Evolutionary conservation across 768 basidiomycete species (phyloP).

Genomic region (Termitomyces sp.): DNA sequence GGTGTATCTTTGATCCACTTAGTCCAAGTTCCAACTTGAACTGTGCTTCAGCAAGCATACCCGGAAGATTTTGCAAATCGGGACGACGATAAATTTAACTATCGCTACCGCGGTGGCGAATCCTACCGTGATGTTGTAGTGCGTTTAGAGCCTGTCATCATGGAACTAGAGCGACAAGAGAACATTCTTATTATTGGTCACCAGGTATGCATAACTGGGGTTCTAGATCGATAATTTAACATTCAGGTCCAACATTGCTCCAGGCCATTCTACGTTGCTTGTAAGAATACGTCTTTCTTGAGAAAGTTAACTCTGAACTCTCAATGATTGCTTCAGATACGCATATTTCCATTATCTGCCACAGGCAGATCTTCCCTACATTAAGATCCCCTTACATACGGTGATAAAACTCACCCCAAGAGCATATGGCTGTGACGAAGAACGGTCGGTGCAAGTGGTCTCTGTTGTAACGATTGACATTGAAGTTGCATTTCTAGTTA

Average conservation of each 20-base stretch:
- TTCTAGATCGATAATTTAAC: background rate
- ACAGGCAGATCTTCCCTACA: conserved; percentile 93
- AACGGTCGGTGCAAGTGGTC: conserved; percentile 51
- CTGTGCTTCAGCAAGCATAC: conserved; percentile 65
- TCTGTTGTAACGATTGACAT: background rate
- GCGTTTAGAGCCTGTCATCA: conserved; percentile 94
- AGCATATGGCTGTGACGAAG: conserved; percentile 98
- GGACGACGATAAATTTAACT: conserved; percentile 99
- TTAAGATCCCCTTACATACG: conserved; percentile 96
- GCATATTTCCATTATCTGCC: conserved; percentile 94
- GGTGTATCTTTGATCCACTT: conserved; percentile 7
- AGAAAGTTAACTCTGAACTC: conserved; percentile 16
- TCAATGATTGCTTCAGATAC: conserved; percentile 48
- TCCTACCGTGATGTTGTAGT: conserved; percentile 97
- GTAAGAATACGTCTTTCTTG: conserved; percentile 31
- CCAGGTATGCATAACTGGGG: conserved; percentile 45
- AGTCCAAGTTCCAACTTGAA: background rate
- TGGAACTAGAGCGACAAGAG: conserved; percentile 97
- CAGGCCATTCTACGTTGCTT: conserved; percentile 77
- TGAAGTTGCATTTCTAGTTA: conserved; percentile 45
- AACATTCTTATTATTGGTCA: conserved; percentile 97
- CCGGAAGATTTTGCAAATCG: conserved; percentile 98
- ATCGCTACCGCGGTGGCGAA: conserved; percentile 95
- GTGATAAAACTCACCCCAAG: conserved; percentile 98
- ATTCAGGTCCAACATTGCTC: background rate